Evolutionary conservation across 2,329 filamentous ascomycete species (phyloP).

Genomic region (Fusarium sp.): DNA sequence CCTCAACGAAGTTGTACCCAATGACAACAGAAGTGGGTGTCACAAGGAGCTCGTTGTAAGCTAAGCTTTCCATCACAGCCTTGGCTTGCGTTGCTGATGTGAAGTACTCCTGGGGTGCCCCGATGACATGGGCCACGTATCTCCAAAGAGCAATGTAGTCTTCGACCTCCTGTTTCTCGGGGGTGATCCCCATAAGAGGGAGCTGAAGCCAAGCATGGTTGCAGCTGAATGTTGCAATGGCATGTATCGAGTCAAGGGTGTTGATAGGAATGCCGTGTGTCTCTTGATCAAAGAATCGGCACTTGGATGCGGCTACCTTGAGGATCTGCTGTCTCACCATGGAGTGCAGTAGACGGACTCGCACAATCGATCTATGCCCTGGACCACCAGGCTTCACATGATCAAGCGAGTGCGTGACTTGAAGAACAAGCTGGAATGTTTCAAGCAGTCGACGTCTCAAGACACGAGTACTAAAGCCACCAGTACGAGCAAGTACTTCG

Average conservation of each 20-base stretch:
- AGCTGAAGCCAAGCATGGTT: slow-evolving; percentile 70
- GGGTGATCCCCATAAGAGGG: slow-evolving; percentile 71
- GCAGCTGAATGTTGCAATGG: slow-evolving; percentile 71
- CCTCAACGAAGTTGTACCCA: slow-evolving; percentile 53
- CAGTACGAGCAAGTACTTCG: slow-evolving; percentile 73
- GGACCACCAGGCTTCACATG: slow-evolving; percentile 70
- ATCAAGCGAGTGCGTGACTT: slow-evolving; percentile 68
- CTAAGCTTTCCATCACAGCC: slow-evolving; percentile 49
- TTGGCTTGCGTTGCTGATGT: slow-evolving; percentile 39
- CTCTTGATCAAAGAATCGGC: slow-evolving; percentile 67
- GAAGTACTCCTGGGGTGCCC: slow-evolving; percentile 43
- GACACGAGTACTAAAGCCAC: slow-evolving; percentile 71
- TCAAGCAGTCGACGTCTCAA: slow-evolving; percentile 66
- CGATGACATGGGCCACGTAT: slow-evolving; percentile 47
- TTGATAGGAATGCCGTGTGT: slow-evolving; percentile 72
- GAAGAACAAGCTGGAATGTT: slow-evolving; percentile 56
- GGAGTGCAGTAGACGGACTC: slow-evolving; percentile 73
- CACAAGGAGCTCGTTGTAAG: slow-evolving; percentile 48
- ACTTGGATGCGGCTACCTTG: slow-evolving; percentile 59
- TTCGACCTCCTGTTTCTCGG: slow-evolving; percentile 64
- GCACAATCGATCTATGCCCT: slow-evolving; percentile 69
- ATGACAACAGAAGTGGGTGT: slow-evolving; percentile 49
- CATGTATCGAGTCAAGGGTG: slow-evolving; percentile 71
- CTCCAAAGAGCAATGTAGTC: slow-evolving; percentile 72
- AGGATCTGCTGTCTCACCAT: slow-evolving; percentile 72